Percentiles rank a stretch among this genome's conserved stretches.
Conservation (phyloP, 805 yeast genomes). For the Maudiozyma pseudohumilis region DNA sequence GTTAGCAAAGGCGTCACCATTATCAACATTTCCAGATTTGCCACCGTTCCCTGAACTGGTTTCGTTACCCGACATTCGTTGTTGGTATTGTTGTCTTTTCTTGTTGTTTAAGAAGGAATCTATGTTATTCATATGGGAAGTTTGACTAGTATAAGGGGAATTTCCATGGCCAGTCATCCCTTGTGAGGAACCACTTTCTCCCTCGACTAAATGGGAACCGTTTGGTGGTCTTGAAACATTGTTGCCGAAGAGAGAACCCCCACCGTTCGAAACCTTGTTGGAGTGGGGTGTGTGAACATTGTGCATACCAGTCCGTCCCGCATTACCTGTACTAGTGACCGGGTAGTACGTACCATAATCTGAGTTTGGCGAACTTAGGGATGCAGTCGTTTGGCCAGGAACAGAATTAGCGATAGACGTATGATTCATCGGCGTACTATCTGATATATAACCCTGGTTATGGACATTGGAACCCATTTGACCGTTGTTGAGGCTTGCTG, state of each 20-base stretch:
- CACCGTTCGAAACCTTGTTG: no score
- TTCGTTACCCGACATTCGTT: neutral
- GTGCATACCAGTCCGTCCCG: no score
- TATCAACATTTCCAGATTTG: neutral
- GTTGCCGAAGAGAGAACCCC: no score
- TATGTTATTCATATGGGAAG: neutral
- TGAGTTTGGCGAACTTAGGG: neutral
- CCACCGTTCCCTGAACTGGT: neutral
- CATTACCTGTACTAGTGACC: neutral
- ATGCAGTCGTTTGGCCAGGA: neutral
- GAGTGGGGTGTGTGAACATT: no score
- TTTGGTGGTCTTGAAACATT: no score
- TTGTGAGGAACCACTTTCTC: no score
- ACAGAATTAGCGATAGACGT: no score
- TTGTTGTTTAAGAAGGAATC: conserved; percentile 1
- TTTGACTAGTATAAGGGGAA: no score
- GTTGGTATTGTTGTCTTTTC: neutral
- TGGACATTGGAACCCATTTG: neutral
- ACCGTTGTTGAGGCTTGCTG: neutral
- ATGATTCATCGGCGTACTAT: neutral
- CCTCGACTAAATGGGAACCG: no score
- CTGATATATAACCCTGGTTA: neutral
- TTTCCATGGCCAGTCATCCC: no score
- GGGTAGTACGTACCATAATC: neutral
- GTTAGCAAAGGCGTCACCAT: conserved; percentile 1